Evolutionary conservation across 2,329 filamentous ascomycete genomes (phyloP).

Genomic region (Phyllosticta citriasiana): DNA sequence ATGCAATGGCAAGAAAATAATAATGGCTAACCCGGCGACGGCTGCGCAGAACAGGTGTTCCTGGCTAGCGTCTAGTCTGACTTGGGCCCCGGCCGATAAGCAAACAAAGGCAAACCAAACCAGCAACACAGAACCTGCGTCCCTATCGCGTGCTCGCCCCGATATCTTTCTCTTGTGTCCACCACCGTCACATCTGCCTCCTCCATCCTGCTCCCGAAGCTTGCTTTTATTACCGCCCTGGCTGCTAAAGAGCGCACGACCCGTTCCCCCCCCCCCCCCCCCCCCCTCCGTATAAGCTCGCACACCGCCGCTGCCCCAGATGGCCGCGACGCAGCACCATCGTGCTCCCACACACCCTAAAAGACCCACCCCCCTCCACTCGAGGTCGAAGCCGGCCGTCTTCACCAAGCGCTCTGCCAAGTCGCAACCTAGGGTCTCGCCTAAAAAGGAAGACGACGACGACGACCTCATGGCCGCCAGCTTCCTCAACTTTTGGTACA

Average conservation of each 20-base stretch:
- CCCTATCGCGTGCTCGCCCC: constrained; percentile 4
- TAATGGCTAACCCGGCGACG: background rate
- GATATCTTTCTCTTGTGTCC: background rate
- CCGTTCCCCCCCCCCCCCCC: background rate
- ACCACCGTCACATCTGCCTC: background rate
- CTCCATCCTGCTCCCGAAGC: background rate
- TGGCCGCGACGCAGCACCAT: constrained; percentile 21
- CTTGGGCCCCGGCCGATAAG: constrained; percentile 5
- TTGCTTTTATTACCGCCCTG: background rate
- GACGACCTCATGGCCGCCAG: constrained; percentile 42
- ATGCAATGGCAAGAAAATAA: background rate
- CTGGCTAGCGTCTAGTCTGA: constrained; percentile 2
- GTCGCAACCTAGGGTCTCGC: constrained; percentile 12
- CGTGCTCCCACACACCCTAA: constrained; percentile 17
- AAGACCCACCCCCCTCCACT: constrained; percentile 25
- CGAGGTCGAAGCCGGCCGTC: constrained; percentile 23
- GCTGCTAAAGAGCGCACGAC: background rate
- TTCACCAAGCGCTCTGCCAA: constrained; percentile 23
- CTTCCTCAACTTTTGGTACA: constrained; percentile 45
- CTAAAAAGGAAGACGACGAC: constrained; percentile 28
- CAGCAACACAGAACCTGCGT: constrained; percentile 1
- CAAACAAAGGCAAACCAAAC: constrained; percentile 3
- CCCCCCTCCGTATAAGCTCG: constrained; percentile 9
- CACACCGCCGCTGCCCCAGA: constrained; percentile 15
- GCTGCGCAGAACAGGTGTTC: constrained; percentile 1